Conservation (phyloP, 768 basidiomycete genomes). For the Macrocybe gigantea region DNA sequence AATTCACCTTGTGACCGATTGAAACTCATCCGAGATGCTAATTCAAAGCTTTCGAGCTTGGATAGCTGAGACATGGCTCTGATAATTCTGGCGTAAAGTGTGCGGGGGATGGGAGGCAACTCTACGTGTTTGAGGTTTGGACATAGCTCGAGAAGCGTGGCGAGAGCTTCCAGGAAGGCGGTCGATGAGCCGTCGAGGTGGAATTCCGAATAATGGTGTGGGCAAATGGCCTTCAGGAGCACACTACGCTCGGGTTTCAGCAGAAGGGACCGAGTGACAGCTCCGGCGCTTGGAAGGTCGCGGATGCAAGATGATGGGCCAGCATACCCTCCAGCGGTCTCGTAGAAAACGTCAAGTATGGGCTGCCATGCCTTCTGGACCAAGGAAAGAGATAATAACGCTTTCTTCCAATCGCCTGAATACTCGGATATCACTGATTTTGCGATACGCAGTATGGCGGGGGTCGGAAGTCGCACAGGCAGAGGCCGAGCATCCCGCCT, state of each 20-base stretch:
- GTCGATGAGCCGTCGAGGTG: no score
- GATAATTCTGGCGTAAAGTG: no score
- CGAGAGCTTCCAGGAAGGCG: no score
- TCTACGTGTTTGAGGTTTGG: no score
- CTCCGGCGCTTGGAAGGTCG: neutral
- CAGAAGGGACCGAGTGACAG: neutral
- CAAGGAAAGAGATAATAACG: neutral
- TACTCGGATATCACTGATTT: neutral
- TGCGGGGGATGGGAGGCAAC: no score
- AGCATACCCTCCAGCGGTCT: neutral
- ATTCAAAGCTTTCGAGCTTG: no score
- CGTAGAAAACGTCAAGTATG: neutral
- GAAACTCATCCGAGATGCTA: no score
- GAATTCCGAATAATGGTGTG: no score
- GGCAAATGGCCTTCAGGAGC: neutral
- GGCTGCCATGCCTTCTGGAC: slow-evolving; percentile 1
- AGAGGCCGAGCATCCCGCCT: no score
- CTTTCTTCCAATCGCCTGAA: neutral
- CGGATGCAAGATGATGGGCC: neutral
- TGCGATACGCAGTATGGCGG: neutral
- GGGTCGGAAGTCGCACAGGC: neutral
- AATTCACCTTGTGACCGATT: no score
- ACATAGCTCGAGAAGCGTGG: no score
- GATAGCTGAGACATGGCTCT: no score
- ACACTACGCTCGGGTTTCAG: neutral